phyloP scores from a whole-genome alignment of 139 green algal species.

The Chlorella ohadii region DNA sequence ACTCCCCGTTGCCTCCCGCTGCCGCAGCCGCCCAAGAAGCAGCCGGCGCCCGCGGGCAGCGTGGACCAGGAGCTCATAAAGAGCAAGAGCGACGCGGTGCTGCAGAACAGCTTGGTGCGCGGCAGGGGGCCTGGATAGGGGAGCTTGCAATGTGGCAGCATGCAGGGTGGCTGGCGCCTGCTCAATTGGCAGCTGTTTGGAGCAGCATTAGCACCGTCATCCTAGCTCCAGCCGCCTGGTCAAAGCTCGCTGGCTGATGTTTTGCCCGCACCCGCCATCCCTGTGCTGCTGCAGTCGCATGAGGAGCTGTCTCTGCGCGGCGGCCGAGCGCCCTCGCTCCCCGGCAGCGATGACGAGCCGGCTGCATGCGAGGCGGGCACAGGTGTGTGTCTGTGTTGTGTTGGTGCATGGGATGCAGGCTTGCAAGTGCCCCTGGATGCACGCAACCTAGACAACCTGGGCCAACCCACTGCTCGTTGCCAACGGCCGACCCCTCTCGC shows the following conservation, averaged over 20 bases:
- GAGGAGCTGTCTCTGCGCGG: conserved; percentile 7
- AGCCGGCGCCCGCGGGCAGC: not conserved
- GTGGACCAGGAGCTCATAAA: conserved; percentile 22
- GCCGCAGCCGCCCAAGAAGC: conserved; percentile 20
- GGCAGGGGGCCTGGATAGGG: too few species aligned
- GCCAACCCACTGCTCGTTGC: too few species aligned
- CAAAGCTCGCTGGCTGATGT: too few species aligned
- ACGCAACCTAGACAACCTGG: too few species aligned
- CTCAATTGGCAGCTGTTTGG: too few species aligned
- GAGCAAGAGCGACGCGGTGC: conserved; percentile 7
- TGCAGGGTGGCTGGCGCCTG: not conserved
- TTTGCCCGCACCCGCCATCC: too few species aligned
- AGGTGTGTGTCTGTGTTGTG: not conserved
- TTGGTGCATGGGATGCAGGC: too few species aligned
- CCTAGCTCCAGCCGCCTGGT: too few species aligned
- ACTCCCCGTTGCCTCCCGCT: too few species aligned
- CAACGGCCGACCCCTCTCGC: too few species aligned
- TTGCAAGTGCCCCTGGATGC: too few species aligned
- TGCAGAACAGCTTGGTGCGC: conserved; percentile 13
- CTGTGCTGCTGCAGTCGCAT: not conserved
- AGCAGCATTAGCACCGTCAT: too few species aligned
- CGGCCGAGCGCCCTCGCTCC: conserved; percentile 14
- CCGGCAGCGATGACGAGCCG: conserved; percentile 32
- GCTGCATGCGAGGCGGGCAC: conserved; percentile 24
- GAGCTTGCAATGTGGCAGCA: not conserved